These are phyloP conservation scores for Parascedosporium putredinis DNA, from an alignment of 2,329 filamentous ascomycete genomes.

Conservation along the genomic window DNA sequence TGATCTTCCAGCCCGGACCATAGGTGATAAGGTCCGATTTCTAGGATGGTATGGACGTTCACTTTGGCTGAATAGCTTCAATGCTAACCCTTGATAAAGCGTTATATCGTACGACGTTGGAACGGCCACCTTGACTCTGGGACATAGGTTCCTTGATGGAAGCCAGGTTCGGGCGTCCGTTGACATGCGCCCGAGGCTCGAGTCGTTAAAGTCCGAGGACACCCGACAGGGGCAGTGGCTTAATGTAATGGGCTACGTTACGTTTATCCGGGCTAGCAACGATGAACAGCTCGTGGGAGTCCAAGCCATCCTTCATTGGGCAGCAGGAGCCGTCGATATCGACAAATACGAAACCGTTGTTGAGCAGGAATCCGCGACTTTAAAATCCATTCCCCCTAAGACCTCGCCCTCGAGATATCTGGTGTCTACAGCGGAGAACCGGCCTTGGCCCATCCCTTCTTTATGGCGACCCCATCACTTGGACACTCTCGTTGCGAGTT, in stretches of 20 bases:
- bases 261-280: constrained; percentile 13
- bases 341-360: constrained; percentile 59
- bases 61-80: constrained; percentile 1
- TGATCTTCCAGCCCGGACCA: constrained; percentile 38
- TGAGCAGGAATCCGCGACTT: background rate
- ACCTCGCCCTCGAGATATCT: too few species aligned
- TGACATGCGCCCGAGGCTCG: constrained; percentile 61
- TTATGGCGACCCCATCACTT: too few species aligned
- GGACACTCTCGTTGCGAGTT: too few species aligned
- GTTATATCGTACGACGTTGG: constrained; percentile 39
- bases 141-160: constrained; percentile 51
- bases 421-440: too few species aligned
- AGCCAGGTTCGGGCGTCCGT: constrained; percentile 45
- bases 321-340: constrained; percentile 61
- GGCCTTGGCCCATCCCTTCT: too few species aligned
- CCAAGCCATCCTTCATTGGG: constrained; percentile 71
- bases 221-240: constrained; percentile 73
- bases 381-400: too few species aligned
- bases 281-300: constrained; percentile 32
- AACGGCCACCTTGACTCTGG: constrained; percentile 53
- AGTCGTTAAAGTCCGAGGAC: constrained; percentile 50
- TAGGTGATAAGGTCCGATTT: constrained; percentile 76
- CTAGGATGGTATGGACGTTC: constrained; percentile 65
- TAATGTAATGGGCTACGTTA: constrained; percentile 76
- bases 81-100: constrained; percentile 22